Evolutionary conservation across 352 stramenopile genomes (phyloP), one percentile per base, ranked within the genome.

Genomic region (Phytophthora niederhauseri): DNA sequence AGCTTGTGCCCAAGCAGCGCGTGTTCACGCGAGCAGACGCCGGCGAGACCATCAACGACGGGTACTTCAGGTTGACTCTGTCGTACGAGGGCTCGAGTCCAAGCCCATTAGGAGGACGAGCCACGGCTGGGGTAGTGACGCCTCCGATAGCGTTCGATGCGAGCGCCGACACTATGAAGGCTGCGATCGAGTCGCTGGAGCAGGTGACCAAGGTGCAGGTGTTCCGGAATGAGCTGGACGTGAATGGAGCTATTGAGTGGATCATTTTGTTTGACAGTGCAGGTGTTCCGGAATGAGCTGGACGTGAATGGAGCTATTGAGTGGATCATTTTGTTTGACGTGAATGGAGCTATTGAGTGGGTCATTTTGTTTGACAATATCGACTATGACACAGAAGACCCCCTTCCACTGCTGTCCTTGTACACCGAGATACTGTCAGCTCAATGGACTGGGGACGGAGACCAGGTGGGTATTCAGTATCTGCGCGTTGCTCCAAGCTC

Each of bases 91-190:
- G 82, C 14, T 76, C 64, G 0, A 72, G 64, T 58, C 64, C 46
- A 12, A 76, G 68, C 48, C 6, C 51, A 9, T 8, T 72, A 17
- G 68, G 68, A n/a, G 68, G 68, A 56, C 68, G 68, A 31, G 38
- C 64, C 0, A 59, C 41, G 1, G 45, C 64, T 56, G 69, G 64
- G 31, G 65, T 67, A 4, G 59, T 90, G 31, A 92, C 86, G 26
- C 72, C 77, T 14, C 70, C 64, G 17, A 95, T 98, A 56, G 54
- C 83, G 45, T 93, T 94, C 61, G 87, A 93, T 67, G 89, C 90
- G 31, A 89, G 72, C 31, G 84, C 76, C 34, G 58, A 60, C 19
- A 61, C 82, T 14, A 68, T 97, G 59, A 91, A 95, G 64, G 45
- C 68, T 5, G 87, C 84, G 26, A 73, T 98, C 34, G 78, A 95